A percentile compares a stretch with the other conserved stretches of the same genome.
These are phyloP conservation scores for Ascochyta clinopodiicola DNA, from an alignment of 2,329 filamentous ascomycete genomes.

Conservation along the genomic window DNA sequence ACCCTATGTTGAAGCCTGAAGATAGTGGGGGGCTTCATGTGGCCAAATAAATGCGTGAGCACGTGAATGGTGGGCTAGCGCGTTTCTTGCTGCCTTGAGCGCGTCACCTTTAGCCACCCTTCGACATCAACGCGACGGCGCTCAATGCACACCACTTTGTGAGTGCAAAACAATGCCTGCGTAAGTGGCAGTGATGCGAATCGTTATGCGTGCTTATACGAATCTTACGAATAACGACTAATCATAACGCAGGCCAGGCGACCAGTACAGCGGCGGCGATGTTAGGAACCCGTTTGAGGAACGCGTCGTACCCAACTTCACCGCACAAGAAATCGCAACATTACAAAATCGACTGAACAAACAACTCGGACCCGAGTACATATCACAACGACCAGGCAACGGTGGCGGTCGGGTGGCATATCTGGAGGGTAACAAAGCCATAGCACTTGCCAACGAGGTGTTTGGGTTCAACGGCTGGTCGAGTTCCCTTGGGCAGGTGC, in stretches of 20 bases:
- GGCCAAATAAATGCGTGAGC: not conserved
- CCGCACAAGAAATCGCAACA: slow-evolving; percentile 87
- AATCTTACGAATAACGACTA: slow-evolving; percentile 11
- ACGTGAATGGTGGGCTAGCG: slow-evolving; percentile 19
- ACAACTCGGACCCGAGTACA: slow-evolving; percentile 94
- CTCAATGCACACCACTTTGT: slow-evolving; percentile 32
- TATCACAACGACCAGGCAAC: slow-evolving; percentile 83
- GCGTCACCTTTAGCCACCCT: slow-evolving; percentile 41
- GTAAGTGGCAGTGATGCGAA: slow-evolving; percentile 29
- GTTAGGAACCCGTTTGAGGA: slow-evolving; percentile 82
- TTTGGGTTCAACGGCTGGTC: slow-evolving; percentile 99
- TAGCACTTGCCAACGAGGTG: slow-evolving; percentile 91
- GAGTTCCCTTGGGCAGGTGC: slow-evolving; percentile 90
- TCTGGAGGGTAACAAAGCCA: slow-evolving; percentile 94
- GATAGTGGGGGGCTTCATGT: not conserved
- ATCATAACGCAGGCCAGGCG: slow-evolving; percentile 43
- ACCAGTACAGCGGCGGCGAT: slow-evolving; percentile 45
- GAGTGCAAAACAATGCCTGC: slow-evolving; percentile 42
- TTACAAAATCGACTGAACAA: slow-evolving; percentile 87
- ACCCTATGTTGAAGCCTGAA: slow-evolving; percentile 3
- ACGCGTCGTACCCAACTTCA: slow-evolving; percentile 77
- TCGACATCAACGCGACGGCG: slow-evolving; percentile 31
- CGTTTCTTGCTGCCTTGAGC: slow-evolving; percentile 33
- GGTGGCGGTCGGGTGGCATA: slow-evolving; percentile 90
- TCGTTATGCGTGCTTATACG: not conserved